Evolutionary conservation across 441 rosid species (phyloP), one percentile per base, ranked within the genome.

Genomic region (Kokia cookei): DNA sequence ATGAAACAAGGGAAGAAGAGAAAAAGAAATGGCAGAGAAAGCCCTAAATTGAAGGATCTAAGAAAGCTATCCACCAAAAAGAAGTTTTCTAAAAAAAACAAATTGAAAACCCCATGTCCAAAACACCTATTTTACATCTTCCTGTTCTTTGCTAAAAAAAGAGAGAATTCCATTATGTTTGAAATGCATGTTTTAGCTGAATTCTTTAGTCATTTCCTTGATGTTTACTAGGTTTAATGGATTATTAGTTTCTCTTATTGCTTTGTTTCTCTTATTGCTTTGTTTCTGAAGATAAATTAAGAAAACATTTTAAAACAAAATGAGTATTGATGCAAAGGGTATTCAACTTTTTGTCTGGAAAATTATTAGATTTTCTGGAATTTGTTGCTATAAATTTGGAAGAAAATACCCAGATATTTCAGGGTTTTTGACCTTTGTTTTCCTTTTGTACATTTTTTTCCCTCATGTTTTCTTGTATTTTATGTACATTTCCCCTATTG

Each of bases 31-130:
- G 42, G 59, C 48, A 78, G 66, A 70, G 69, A 61, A 74, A 5
- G 32, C 76, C 94, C 98, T 85, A 70, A 84, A 87, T 79, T 78
- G 71, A n/a, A 84, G 98, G 97, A 89, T 88, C 89, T 79, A 53
- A 60, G 53, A 35, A 8, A 71, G 62, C 77, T 79, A 27, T 71
- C 74, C 26, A 78, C 91, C 90, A 76, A 76, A 78, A 75, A 74
- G 72, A 40, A 48, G 24, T n/a, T 77, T 59, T 73, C 90, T 82
- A 1, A 79, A 83, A 78, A 12, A 77, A 83, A 78, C 2, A 27
- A 27, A 60, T 75, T 70, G 77, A 78, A 81, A 67, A 75, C 50
- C 50, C 61, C 74, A 77, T 53, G 32, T 35, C 70, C 77, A 69
- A 76, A 75, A 69, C 3, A 72, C 80, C 73, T 74, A 72, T 69